Evolutionary conservation across 179 eudicot genomes (phyloP).

Genomic region (Carnegiea gigantea): DNA sequence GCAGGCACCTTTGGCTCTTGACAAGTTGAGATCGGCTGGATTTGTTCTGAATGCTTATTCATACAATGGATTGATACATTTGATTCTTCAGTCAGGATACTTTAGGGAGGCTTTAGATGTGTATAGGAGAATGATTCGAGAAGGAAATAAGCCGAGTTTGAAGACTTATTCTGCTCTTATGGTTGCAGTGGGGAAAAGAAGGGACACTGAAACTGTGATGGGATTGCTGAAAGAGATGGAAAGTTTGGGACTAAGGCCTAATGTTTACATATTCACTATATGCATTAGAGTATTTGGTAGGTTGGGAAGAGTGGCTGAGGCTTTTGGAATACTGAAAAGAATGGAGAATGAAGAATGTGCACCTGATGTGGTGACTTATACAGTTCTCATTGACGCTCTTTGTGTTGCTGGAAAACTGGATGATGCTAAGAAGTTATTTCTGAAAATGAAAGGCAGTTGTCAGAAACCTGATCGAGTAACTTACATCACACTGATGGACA

Average conservation of each 20-base stretch:
- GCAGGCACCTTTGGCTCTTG: conserved; percentile 67
- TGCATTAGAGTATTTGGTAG: conserved; percentile 86
- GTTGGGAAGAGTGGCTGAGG: conserved; percentile 73
- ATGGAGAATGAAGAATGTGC: conserved; percentile 84
- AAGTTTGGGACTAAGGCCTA: conserved; percentile 70
- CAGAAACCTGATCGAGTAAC: conserved; percentile 91
- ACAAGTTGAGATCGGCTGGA: conserved; percentile 52
- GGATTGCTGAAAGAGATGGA: conserved; percentile 71
- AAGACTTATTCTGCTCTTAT: conserved; percentile 90
- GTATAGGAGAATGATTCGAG: conserved; percentile 65
- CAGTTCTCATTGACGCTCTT: conserved; percentile 84
- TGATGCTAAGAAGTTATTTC: conserved; percentile 66
- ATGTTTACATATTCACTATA: conserved; percentile 85
- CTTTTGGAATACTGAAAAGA: conserved; percentile 56
- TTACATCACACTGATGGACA: conserved; percentile 83
- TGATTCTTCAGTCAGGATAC: conserved; percentile 68
- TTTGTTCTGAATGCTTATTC: conserved; percentile 77
- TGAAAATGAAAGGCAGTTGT: conserved; percentile 64
- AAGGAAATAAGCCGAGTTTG: conserved; percentile 75
- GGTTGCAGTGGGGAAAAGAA: conserved; percentile 79
- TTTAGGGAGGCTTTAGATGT: conserved; percentile 64
- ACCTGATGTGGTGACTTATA: conserved; percentile 87
- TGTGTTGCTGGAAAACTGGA: conserved; percentile 69
- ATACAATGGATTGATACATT: conserved; percentile 73
- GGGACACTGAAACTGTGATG: conserved; percentile 75